These are phyloP conservation scores for Talaromyces ruber DNA, from an alignment of 495 filamentous ascomycete genomes.

Conservation along the genomic window DNA sequence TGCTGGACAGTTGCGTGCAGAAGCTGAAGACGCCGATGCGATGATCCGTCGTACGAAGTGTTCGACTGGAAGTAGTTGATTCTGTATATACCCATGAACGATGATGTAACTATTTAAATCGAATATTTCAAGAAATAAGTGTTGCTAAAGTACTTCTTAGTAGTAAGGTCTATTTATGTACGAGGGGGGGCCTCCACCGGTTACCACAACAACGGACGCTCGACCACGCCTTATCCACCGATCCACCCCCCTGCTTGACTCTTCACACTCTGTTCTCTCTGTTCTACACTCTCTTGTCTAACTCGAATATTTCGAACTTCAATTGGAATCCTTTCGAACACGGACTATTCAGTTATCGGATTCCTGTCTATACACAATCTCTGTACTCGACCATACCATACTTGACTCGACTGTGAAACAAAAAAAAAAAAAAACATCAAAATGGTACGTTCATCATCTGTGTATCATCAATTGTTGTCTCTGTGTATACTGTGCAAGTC, in stretches of 20 bases:
- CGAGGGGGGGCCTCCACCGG: not conserved
- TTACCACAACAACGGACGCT: constrained; percentile 6
- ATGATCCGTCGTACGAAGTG: not conserved
- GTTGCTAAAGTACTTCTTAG: not conserved
- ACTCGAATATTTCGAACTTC: not conserved
- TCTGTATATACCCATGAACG: not conserved
- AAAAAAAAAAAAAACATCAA: not conserved
- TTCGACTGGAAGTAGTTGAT: too few relatives aligned
- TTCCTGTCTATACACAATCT: not conserved
- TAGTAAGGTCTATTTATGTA: not conserved
- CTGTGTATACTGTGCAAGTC: not conserved
- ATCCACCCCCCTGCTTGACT: not conserved
- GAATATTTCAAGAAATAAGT: not conserved
- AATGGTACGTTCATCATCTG: not conserved
- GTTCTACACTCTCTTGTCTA: not conserved
- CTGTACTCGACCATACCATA: not conserved
- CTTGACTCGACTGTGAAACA: not conserved
- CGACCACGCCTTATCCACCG: not conserved
- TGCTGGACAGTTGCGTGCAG: constrained; percentile 72
- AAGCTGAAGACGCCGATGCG: constrained; percentile 31
- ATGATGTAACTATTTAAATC: not conserved
- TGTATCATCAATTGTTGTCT: not conserved
- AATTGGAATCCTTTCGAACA: not conserved
- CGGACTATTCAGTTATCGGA: not conserved
- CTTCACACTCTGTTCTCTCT: not conserved